phyloP scores from a whole-genome alignment of 192 early-diverging fungal species.

The Dispira simplex region DNA sequence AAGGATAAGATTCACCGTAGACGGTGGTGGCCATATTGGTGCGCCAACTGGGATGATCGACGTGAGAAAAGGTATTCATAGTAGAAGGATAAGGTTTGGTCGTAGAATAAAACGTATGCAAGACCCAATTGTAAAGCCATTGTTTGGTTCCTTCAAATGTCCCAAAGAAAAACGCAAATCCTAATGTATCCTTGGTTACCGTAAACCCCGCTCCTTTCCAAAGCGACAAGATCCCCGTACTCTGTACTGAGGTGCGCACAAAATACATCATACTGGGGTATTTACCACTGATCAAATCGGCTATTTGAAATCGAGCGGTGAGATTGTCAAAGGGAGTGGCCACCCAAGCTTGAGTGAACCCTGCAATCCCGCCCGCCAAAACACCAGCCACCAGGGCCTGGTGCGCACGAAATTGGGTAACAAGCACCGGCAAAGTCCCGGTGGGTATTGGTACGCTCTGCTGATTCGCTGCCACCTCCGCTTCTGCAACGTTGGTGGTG shows the following conservation, averaged over 20 bases:
- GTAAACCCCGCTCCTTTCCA: conserved; percentile 26
- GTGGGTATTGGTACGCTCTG: too few relatives aligned
- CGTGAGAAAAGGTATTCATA: conserved; percentile 9
- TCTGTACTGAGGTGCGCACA: conserved; percentile 32
- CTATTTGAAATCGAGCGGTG: conserved; percentile 56
- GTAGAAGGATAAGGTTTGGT: conserved; percentile 17
- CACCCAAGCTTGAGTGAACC: conserved; percentile 54
- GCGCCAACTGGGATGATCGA: neutral
- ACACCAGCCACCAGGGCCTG: conserved; percentile 13
- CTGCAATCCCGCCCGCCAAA: conserved; percentile 40
- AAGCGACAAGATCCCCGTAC: conserved; percentile 16
- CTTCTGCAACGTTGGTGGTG: conserved; percentile 20
- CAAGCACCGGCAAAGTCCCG: too few relatives aligned
- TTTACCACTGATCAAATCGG: conserved; percentile 50
- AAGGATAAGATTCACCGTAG: conserved; percentile 8
- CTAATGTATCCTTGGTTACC: conserved; percentile 43
- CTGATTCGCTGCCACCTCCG: too few relatives aligned
- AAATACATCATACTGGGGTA: conserved; percentile 51
- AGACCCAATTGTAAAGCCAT: conserved; percentile 47
- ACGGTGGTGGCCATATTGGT: neutral
- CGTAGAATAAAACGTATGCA: conserved; percentile 30
- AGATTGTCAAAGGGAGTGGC: conserved; percentile 61
- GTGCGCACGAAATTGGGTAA: conserved; percentile 8
- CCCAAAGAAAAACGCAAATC: conserved; percentile 62
- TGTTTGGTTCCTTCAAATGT: conserved; percentile 62